Evolutionary conservation across 495 filamentous ascomycete genomes (phyloP).

Genomic region (Penicillium coffeae): DNA sequence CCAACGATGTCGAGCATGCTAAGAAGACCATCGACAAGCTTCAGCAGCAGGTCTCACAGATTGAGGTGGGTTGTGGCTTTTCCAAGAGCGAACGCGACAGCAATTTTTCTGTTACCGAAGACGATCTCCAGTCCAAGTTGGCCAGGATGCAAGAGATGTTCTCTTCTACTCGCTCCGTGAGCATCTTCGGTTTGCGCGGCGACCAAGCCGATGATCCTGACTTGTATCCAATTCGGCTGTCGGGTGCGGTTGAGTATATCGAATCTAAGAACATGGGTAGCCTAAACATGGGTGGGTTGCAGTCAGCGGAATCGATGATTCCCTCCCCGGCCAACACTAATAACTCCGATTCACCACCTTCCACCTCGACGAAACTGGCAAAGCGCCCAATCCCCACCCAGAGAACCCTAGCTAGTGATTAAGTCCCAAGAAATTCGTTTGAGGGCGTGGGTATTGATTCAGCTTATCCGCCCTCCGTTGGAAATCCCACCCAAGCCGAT

Average conservation of each 20-base stretch:
- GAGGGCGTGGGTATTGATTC: constrained; percentile 88
- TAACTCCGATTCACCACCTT: constrained; percentile 31
- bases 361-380: constrained; percentile 5
- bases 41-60: constrained; percentile 78
- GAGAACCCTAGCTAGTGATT: constrained; percentile 39
- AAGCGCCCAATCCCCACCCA: constrained; percentile 47
- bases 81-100: constrained; percentile 76
- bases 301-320: constrained; percentile 44
- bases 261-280: no score
- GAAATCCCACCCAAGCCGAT: constrained; percentile 69
- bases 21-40: constrained; percentile 92
- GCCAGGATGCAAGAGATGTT: constrained; percentile 92
- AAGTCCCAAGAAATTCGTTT: constrained; percentile 66
- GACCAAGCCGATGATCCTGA: constrained; percentile 87
- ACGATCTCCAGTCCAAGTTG: constrained; percentile 84
- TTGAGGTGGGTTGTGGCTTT: constrained; percentile 82
- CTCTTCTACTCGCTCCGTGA: constrained; percentile 80
- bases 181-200: constrained; percentile 77
- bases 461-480: constrained; percentile 72
- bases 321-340: constrained; percentile 62
- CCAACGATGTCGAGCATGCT: constrained; percentile 84
- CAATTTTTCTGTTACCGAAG: constrained; percentile 58
- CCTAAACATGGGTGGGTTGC: no score
- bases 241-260: constrained; percentile 57
- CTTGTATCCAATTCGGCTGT: constrained; percentile 71